Conservation (phyloP, 2,329 filamentous ascomycete genomes). For the Penicillium brasilianum region DNA sequence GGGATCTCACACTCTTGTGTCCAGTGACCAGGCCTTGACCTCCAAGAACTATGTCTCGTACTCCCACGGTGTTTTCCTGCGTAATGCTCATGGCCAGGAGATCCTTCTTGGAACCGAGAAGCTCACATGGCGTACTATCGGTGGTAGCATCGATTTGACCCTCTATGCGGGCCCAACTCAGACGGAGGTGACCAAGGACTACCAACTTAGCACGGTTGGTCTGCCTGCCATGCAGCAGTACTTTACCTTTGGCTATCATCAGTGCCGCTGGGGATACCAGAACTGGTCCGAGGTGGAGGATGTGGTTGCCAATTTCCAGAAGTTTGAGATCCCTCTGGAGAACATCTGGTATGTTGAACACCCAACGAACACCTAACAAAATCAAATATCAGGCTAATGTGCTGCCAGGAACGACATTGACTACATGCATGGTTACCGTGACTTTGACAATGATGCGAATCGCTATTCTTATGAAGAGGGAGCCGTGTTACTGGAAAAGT, state of each 20-base stretch:
- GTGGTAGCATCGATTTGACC: conserved; percentile 78
- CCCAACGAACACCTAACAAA: background rate
- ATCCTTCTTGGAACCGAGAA: conserved; percentile 66
- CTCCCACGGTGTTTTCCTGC: conserved; percentile 77
- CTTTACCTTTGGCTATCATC: conserved; percentile 80
- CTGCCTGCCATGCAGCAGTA: conserved; percentile 80
- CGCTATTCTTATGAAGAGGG: conserved; percentile 58
- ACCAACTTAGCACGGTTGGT: conserved; percentile 69
- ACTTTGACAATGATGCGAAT: conserved; percentile 62
- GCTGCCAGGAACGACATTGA: conserved; percentile 52
- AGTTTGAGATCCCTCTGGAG: conserved; percentile 63
- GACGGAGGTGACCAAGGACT: conserved; percentile 70
- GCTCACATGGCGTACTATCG: conserved; percentile 75
- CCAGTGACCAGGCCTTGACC: conserved; percentile 58
- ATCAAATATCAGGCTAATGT: no score
- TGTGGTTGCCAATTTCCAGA: conserved; percentile 59
- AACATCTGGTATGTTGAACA: conserved; percentile 48
- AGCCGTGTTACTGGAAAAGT: conserved; percentile 56
- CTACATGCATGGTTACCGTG: conserved; percentile 65
- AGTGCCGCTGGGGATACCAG: conserved; percentile 81
- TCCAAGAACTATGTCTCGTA: conserved; percentile 65
- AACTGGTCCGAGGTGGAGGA: conserved; percentile 72
- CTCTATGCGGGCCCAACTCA: conserved; percentile 76
- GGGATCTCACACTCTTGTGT: conserved; percentile 59
- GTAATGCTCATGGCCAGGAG: conserved; percentile 79